Conservation (phyloP, 2,329 filamentous ascomycete genomes). For the Metarhizium brunneum region DNA sequence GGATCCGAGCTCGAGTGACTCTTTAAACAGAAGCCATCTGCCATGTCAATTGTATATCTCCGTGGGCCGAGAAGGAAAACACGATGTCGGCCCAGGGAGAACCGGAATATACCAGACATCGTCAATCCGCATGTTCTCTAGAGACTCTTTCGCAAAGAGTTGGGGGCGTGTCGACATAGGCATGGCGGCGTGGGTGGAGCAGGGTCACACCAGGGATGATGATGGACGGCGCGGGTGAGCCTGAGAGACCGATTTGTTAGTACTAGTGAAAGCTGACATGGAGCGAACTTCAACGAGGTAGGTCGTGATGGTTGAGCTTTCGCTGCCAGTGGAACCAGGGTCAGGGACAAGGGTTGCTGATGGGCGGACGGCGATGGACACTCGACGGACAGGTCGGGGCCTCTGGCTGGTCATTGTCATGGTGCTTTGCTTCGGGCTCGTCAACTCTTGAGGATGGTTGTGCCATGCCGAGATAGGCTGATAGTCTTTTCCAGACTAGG, state of each 20-base stretch:
- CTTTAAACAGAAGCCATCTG: too few relatives aligned
- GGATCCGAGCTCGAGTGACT: too few relatives aligned
- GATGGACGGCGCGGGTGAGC: background rate
- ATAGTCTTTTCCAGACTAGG: background rate
- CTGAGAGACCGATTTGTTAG: background rate
- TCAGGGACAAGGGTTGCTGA: background rate
- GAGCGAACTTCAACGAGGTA: background rate
- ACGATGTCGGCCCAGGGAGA: too few relatives aligned
- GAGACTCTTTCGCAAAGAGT: background rate
- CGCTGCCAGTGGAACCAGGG: background rate
- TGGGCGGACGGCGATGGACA: background rate
- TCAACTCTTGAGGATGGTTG: background rate
- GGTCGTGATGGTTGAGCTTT: background rate
- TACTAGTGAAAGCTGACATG: background rate
- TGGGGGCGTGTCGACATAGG: slow-evolving; percentile 3
- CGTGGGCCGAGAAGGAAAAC: too few relatives aligned
- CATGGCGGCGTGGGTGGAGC: slow-evolving; percentile 6
- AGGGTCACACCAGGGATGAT: slow-evolving; percentile 4
- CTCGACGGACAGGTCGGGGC: too few relatives aligned
- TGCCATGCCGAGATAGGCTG: too few relatives aligned
- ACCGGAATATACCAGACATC: background rate
- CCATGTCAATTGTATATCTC: too few relatives aligned
- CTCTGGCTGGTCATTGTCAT: too few relatives aligned
- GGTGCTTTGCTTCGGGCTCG: background rate
- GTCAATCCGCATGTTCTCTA: background rate